phyloP scores from a whole-genome alignment of 2,329 filamentous ascomycete species.

The Phaeosphaeria sp. region DNA sequence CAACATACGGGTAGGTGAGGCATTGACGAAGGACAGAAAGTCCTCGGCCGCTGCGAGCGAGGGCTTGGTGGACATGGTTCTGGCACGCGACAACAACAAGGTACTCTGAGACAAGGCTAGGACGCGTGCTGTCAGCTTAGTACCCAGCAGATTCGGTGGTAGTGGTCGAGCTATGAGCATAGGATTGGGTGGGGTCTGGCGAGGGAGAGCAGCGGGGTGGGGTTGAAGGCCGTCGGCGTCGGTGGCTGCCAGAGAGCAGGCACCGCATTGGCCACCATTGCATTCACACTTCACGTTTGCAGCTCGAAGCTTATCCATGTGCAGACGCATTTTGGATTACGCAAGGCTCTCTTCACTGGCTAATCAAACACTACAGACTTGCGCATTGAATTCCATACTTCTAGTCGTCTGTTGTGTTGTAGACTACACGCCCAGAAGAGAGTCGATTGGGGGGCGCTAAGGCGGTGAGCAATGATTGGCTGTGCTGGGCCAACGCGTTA shows the following conservation, averaged over 20 bases:
- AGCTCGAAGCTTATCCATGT: no score
- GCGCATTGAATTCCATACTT: no score
- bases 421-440: no score
- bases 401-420: no score
- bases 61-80: constrained; percentile 47
- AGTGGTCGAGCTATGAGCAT: constrained; percentile 17
- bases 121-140: not conserved
- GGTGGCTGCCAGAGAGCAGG: no score
- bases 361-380: no score
- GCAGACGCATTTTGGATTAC: no score
- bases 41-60: constrained; percentile 68
- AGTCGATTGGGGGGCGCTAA: not conserved
- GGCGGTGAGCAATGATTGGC: not conserved
- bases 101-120: constrained; percentile 1
- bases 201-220: not conserved
- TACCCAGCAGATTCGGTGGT: constrained; percentile 14
- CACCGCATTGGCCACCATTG: no score
- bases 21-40: constrained; percentile 93
- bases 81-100: constrained; percentile 22
- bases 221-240: not conserved
- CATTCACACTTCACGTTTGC: no score
- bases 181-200: not conserved
- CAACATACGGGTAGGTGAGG: constrained; percentile 84
- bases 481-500: not conserved
- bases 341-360: no score